phyloP scores from a whole-genome alignment of 257 asterid species.

The Handroanthus guayacan region DNA sequence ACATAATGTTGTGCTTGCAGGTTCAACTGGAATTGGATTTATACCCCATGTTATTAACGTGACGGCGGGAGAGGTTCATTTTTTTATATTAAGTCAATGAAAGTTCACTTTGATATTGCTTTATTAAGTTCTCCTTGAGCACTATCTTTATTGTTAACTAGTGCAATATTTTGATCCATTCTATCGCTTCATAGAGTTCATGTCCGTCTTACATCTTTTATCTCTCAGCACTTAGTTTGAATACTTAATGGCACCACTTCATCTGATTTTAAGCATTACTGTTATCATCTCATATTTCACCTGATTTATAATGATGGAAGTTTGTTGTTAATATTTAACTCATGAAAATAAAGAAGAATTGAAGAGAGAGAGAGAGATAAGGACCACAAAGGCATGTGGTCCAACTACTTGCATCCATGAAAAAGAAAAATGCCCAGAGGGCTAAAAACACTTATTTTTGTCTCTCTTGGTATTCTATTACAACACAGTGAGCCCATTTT shows the following conservation, averaged over 20 bases:
- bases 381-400: no score
- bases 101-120: background rate
- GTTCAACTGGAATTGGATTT: slow-evolving; percentile 56
- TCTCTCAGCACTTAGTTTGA: slow-evolving; percentile 7
- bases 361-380: background rate
- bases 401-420: no score
- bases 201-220: background rate
- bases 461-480: no score
- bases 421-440: no score
- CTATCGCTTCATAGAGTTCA: slow-evolving; percentile 20
- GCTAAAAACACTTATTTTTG: no score
- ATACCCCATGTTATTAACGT: slow-evolving; percentile 57
- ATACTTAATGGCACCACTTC: background rate
- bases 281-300: background rate
- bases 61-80: slow-evolving; percentile 57
- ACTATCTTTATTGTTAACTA: background rate
- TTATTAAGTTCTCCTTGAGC: slow-evolving; percentile 14
- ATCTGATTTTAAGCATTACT: slow-evolving; percentile 11
- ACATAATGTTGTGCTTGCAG: slow-evolving; percentile 48
- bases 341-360: no score
- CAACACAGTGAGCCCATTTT: no score
- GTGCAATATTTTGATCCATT: background rate
- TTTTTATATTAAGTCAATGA: background rate
- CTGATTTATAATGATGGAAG: background rate
- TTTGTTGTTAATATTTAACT: no score